Evolutionary conservation across 495 filamentous ascomycete genomes (phyloP).

Genomic region (Trichoderma gamsii): DNA sequence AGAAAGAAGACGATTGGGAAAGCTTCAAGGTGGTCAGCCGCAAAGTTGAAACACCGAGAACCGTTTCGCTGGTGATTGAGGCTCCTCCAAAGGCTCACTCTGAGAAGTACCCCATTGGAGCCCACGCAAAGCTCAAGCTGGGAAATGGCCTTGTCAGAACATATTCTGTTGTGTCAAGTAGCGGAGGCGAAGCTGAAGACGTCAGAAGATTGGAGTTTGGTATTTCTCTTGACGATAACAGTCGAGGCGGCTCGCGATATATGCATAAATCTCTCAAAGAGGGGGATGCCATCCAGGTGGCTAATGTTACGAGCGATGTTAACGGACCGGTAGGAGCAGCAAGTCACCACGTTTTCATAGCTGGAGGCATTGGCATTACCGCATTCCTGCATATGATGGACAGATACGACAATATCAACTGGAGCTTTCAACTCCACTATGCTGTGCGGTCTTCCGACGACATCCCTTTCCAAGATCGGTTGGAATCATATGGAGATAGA

Average conservation of each 20-base stretch:
- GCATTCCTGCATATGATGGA: slow-evolving; percentile 40
- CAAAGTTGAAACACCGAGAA: slow-evolving; percentile 32
- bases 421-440: slow-evolving; percentile 41
- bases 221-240: slow-evolving; percentile 38
- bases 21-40: slow-evolving; percentile 42
- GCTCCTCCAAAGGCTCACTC: slow-evolving; percentile 21
- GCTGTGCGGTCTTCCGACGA: slow-evolving; percentile 41
- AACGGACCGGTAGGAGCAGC: slow-evolving; percentile 27
- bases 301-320: slow-evolving; percentile 36
- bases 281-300: slow-evolving; percentile 45
- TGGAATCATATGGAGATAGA: slow-evolving; percentile 29
- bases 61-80: slow-evolving; percentile 38
- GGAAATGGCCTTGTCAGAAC: slow-evolving; percentile 39
- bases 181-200: background rate
- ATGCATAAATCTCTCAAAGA: slow-evolving; percentile 32
- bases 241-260: slow-evolving; percentile 44
- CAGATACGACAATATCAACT: slow-evolving; percentile 35
- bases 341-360: slow-evolving; percentile 47
- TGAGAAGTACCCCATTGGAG: slow-evolving; percentile 26
- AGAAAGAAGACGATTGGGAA: slow-evolving; percentile 33
- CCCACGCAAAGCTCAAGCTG: slow-evolving; percentile 41
- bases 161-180: slow-evolving; percentile 45
- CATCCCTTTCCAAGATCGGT: slow-evolving; percentile 38
- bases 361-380: slow-evolving; percentile 48
- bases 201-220: slow-evolving; percentile 34